phyloP scores from a whole-genome alignment of 176 grass and related monocot genomes.

The Avena atlantica region DNA sequence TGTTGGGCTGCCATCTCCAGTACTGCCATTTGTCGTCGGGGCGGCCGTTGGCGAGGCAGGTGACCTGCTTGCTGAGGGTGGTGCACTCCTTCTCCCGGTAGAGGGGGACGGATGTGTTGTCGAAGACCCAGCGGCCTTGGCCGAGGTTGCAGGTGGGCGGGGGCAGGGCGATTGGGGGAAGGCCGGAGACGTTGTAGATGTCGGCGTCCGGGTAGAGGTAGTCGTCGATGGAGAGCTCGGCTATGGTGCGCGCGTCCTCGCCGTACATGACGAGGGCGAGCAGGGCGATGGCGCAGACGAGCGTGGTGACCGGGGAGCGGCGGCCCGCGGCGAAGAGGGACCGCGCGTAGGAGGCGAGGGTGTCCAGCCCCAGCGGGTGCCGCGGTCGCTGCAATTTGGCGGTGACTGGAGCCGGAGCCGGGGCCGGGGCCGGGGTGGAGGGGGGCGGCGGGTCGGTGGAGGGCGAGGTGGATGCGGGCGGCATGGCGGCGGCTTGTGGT shows the following conservation, averaged over 20 bases:
- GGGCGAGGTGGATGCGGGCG: background rate
- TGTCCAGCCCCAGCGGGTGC: background rate
- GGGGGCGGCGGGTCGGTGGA: background rate
- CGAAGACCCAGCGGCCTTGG: conserved; percentile 69
- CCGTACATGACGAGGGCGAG: conserved; percentile 71
- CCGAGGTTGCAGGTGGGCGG: conserved; percentile 73
- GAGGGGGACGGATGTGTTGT: conserved; percentile 57
- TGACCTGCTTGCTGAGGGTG: conserved; percentile 74
- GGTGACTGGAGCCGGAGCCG: background rate
- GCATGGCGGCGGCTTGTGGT: conserved; percentile 37
- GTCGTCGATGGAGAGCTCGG: conserved; percentile 80
- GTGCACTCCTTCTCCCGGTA: conserved; percentile 78
- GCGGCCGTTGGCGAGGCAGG: conserved; percentile 76
- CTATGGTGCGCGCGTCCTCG: conserved; percentile 67
- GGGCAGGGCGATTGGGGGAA: conserved; percentile 36
- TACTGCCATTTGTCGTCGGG: conserved; percentile 70
- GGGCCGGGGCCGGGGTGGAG: background rate
- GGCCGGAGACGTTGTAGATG: conserved; percentile 34
- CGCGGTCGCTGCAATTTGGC: conserved; percentile 16
- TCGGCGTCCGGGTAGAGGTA: conserved; percentile 55
- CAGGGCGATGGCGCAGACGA: conserved; percentile 59
- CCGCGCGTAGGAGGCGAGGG: conserved; percentile 18
- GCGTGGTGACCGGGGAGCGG: conserved; percentile 50
- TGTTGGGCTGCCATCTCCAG: conserved; percentile 74
- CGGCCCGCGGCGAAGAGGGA: conserved; percentile 42